These are phyloP conservation scores for Tetratostichococcus sp. DNA, from an alignment of 139 green algal species.

Conservation along the genomic window DNA sequence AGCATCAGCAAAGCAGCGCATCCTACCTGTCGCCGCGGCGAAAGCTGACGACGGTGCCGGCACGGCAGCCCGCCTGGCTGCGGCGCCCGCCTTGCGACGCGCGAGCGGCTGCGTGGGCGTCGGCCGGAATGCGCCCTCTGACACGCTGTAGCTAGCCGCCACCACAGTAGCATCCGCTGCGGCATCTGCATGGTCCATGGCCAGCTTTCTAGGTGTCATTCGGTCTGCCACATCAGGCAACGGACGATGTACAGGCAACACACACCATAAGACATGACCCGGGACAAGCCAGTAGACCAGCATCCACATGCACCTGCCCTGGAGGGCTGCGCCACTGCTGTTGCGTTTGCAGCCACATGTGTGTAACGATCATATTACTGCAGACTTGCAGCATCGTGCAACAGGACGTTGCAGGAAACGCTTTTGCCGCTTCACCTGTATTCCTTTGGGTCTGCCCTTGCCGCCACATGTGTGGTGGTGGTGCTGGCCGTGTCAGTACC, in stretches of 20 bases:
- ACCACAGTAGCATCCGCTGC: constrained; percentile 24
- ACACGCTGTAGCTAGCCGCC: constrained; percentile 33
- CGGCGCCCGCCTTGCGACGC: not conserved
- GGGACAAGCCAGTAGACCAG: too few species aligned
- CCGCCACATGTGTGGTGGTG: not conserved
- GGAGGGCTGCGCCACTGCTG: too few species aligned
- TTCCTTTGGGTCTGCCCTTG: too few species aligned
- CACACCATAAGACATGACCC: too few species aligned
- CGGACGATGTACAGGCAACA: not conserved
- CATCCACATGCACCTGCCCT: too few species aligned
- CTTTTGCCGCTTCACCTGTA: too few species aligned
- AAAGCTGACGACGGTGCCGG: not conserved
- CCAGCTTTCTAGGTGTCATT: not conserved
- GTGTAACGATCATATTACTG: too few species aligned
- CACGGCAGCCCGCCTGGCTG: not conserved
- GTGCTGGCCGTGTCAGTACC: not conserved
- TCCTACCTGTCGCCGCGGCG: not conserved
- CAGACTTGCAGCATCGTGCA: too few species aligned
- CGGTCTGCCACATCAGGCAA: too few species aligned
- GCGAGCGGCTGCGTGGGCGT: constrained; percentile 27
- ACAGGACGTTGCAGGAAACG: too few species aligned
- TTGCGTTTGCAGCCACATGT: too few species aligned
- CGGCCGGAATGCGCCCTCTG: constrained; percentile 41
- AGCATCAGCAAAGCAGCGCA: too few species aligned
- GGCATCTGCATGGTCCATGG: not conserved